Conservation (phyloP, 2,329 filamentous ascomycete genomes). For the Apiospora koreana region DNA sequence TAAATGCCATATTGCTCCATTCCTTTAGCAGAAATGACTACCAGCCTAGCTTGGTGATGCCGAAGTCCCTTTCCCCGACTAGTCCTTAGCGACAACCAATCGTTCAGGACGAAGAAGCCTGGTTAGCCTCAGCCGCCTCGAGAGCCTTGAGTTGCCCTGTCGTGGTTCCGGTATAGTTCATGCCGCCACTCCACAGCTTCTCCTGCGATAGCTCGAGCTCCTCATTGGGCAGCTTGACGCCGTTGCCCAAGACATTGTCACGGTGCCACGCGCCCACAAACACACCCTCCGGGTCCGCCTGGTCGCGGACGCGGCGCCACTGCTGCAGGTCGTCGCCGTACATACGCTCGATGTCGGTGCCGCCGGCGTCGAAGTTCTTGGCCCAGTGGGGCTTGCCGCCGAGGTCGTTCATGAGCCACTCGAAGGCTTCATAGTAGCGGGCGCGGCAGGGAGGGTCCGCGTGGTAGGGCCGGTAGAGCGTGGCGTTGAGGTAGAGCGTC, state of each 20-base stretch:
- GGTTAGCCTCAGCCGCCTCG: not conserved
- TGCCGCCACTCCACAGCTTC: conserved; percentile 15
- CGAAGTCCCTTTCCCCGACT: not conserved
- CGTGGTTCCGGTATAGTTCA: conserved; percentile 15
- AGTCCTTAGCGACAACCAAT: no score
- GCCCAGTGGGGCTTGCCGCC: conserved; percentile 87
- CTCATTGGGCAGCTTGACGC: conserved; percentile 28
- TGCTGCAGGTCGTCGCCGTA: conserved; percentile 68
- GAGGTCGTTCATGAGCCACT: conserved; percentile 85
- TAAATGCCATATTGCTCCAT: no score
- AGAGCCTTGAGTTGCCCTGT: conserved; percentile 8
- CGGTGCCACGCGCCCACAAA: conserved; percentile 92
- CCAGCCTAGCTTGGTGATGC: not conserved
- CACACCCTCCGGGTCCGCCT: conserved; percentile 78
- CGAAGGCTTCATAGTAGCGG: conserved; percentile 86
- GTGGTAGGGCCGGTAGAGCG: conserved; percentile 80
- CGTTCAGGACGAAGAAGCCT: not conserved
- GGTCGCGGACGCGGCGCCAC: conserved; percentile 69
- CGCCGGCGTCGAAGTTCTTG: conserved; percentile 76
- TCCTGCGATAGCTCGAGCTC: conserved; percentile 27
- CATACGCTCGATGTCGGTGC: conserved; percentile 62
- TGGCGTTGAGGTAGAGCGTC: conserved; percentile 87
- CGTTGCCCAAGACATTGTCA: conserved; percentile 57
- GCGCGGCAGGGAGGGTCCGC: conserved; percentile 74
- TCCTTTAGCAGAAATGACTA: not conserved